Evolutionary conservation across 768 basidiomycete species (phyloP), one percentile per base, ranked within the genome.

Genomic region (Termitomyces sp.): DNA sequence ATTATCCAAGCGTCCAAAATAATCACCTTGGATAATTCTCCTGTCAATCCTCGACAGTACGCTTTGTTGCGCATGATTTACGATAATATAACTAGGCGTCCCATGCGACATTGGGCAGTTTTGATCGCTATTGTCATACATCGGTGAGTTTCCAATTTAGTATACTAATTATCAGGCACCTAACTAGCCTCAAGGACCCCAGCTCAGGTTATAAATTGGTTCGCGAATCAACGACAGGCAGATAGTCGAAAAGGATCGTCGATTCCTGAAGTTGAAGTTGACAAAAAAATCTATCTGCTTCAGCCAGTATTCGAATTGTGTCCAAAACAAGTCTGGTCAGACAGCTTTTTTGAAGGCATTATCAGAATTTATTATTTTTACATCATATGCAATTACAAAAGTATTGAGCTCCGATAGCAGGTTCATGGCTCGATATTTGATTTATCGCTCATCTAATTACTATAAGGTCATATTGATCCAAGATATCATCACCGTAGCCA

Each of bases 171-270:
- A 43, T 48, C 20, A 7, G 24, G 4, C 26, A 32, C 26, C 36
- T 50, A 49, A 36, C 51, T 30, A 42, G 24, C 39, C 39, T 50
- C 48, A 66, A 84, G 83, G 62, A 78, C 83, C 48, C 82, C 82
- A 64, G 80, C 79, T 64, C 84, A 85, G 68, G 79, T 86, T 55
- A 84, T 82, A 70, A 85, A 85, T 61, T 86, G 85, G 84, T 87
- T 87, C 59, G 83, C 83, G 5, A 87, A 87, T 68, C 79, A 84
- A 69, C 77, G 85, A 43, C 85, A 78, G 30, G 36, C 24, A 26
- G 47, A 50, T 44, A 39, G 36, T 33, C 48, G 47, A 34, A 37
- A 33, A 9, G 45, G 45, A 3, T 6, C 42, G 20, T 40, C 30
- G 34, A 30, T 50, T 4, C 47, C 48, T n/a, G 30, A 54, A 44